Conservation (phyloP, 768 basidiomycete genomes). For the Lactarius indigo region DNA sequence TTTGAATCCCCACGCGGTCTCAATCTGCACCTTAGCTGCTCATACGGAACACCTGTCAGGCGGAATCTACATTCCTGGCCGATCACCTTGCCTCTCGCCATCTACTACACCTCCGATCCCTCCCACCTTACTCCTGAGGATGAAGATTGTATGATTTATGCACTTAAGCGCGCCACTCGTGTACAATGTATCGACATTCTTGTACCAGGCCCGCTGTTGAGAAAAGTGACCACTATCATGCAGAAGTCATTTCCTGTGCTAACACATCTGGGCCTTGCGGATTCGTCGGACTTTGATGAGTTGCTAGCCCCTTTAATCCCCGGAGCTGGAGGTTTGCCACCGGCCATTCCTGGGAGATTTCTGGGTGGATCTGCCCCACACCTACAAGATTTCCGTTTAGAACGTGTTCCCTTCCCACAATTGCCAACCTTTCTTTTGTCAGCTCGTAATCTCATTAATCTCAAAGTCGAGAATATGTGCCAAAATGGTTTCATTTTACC, state of each 20-base stretch:
- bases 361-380: not conserved
- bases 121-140: not conserved
- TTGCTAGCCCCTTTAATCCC: too few relatives aligned
- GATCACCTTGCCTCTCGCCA: not conserved
- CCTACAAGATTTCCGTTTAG: not conserved
- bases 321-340: too few relatives aligned
- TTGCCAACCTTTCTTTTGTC: too few relatives aligned
- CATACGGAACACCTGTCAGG: not conserved
- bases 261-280: too few relatives aligned
- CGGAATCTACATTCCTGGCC: not conserved
- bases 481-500: too few relatives aligned
- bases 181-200: not conserved
- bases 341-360: not conserved
- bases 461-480: too few relatives aligned
- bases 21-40: not conserved
- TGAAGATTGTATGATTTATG: not conserved
- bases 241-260: too few relatives aligned
- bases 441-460: too few relatives aligned
- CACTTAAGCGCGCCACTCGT: not conserved
- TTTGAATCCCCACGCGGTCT: not conserved
- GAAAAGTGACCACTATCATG: too few relatives aligned
- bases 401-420: too few relatives aligned
- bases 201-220: rapidly evolving
- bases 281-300: too few relatives aligned
- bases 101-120: not conserved